phyloP scores from a whole-genome alignment of 208 protist species.

The Giardia duodenalis region DNA sequence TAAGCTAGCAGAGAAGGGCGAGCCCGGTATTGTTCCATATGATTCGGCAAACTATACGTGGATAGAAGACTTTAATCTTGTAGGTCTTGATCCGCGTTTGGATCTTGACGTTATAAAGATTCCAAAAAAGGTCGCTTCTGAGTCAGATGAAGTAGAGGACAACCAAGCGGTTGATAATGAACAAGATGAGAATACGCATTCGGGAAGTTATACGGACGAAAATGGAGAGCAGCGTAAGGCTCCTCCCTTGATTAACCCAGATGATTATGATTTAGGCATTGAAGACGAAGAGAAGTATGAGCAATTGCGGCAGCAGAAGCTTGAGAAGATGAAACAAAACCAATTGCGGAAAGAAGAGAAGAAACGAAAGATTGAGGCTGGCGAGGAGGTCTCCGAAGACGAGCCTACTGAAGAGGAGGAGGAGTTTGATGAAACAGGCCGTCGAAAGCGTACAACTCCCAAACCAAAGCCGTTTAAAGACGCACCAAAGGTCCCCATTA shows the following conservation, averaged over 20 bases:
- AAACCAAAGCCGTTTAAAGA: slow-evolving; percentile 16
- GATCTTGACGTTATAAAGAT: background rate
- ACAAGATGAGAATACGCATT: background rate
- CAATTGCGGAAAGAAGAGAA: background rate
- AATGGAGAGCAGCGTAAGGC: background rate
- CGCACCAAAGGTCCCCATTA: background rate
- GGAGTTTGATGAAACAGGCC: slow-evolving; percentile 18
- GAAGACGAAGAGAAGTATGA: slow-evolving; percentile 12
- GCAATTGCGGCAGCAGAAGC: background rate
- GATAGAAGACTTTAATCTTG: slow-evolving; percentile 18
- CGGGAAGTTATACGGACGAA: no score
- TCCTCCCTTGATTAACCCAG: background rate
- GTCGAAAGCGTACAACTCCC: background rate
- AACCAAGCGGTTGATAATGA: background rate
- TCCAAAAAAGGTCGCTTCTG: background rate
- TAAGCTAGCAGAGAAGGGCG: background rate
- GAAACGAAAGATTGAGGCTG: background rate
- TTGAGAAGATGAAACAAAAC: background rate
- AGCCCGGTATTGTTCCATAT: background rate
- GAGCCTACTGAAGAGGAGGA: background rate
- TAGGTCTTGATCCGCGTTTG: background rate
- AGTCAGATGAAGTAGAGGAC: background rate
- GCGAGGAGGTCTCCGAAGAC: background rate
- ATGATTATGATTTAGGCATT: slow-evolving; percentile 18
- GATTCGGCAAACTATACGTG: slow-evolving; percentile 8